Evolutionary conservation across 257 asterid genomes (phyloP).

Genomic region (Avicennia marina): DNA sequence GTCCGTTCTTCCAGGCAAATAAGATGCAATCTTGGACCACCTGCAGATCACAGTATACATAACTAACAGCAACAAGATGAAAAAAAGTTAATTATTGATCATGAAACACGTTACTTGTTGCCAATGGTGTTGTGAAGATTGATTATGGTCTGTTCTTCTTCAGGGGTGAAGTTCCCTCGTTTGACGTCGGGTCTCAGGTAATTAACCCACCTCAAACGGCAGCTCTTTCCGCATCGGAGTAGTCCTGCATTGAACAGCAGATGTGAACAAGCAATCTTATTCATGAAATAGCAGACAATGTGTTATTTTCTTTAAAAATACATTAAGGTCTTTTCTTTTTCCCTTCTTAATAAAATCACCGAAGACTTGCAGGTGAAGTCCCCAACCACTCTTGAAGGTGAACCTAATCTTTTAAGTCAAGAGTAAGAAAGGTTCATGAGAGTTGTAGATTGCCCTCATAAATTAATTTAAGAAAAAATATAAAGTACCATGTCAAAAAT

Average conservation of each 20-base stretch:
- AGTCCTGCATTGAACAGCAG: slow-evolving; percentile 36
- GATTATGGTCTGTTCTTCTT: slow-evolving; percentile 62
- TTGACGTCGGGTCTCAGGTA: slow-evolving; percentile 81
- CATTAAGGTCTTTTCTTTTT: no score
- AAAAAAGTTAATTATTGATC: neutral
- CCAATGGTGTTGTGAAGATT: slow-evolving; percentile 52
- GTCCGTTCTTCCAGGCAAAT: slow-evolving; percentile 61
- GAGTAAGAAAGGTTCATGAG: no score
- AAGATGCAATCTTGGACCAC: slow-evolving; percentile 63
- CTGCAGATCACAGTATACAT: slow-evolving; percentile 17
- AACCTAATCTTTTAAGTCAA: no score
- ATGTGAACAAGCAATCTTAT: neutral
- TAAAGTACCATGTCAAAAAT: no score
- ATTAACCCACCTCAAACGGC: slow-evolving; percentile 80
- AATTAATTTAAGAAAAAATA: no score
- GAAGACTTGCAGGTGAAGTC: no score
- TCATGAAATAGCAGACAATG: no score
- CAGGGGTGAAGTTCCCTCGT: slow-evolving; percentile 56
- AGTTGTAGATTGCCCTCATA: no score
- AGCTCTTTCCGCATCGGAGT: slow-evolving; percentile 71
- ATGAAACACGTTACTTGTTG: slow-evolving; percentile 43
- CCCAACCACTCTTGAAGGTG: no score
- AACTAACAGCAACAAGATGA: neutral
- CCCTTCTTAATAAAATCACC: no score
- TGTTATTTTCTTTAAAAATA: no score